These are phyloP conservation scores for Pleurotus djamor DNA, from an alignment of 768 basidiomycete species.

Conservation along the genomic window DNA sequence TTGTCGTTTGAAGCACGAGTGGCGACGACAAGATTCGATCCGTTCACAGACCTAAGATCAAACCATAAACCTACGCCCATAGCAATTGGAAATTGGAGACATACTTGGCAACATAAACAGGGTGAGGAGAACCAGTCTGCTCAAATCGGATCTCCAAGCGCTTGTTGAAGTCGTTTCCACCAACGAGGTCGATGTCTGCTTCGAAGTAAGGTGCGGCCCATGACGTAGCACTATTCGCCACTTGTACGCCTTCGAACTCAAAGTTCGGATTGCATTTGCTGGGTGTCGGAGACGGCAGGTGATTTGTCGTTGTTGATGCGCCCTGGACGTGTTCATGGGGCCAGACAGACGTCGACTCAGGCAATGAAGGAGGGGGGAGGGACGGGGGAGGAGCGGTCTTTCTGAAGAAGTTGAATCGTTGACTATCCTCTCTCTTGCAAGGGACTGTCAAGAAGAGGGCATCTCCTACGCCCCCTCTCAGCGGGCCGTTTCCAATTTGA, in stretches of 20 bases:
- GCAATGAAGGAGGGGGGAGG: not conserved
- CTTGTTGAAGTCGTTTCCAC: not conserved
- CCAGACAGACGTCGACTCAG: not conserved
- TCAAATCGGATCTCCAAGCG: slow-evolving; percentile 5
- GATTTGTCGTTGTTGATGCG: too few species aligned
- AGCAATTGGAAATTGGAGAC: not conserved
- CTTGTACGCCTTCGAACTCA: slow-evolving; percentile 1
- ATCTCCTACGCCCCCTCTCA: not conserved
- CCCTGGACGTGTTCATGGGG: not conserved
- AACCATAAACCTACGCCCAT: not conserved
- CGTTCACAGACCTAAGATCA: not conserved
- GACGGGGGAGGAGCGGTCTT: not conserved
- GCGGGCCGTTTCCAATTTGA: not conserved
- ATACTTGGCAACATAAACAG: slow-evolving; percentile 2
- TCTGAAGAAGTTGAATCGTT: slow-evolving; percentile 4
- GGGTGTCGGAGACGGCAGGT: not conserved
- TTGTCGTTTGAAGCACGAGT: slow-evolving; percentile 1
- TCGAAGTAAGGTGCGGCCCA: slow-evolving; percentile 1
- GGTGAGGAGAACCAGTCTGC: slow-evolving; percentile 1
- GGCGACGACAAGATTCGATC: not conserved
- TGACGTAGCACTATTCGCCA: not conserved
- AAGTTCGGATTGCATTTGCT: slow-evolving; percentile 4
- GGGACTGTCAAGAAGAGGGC: not conserved
- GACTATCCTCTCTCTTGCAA: not conserved
- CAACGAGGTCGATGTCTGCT: not conserved